Evolutionary conservation across 1,284 basidiomycete genomes (phyloP).

Genomic region (Marasmius tenuissimus): DNA sequence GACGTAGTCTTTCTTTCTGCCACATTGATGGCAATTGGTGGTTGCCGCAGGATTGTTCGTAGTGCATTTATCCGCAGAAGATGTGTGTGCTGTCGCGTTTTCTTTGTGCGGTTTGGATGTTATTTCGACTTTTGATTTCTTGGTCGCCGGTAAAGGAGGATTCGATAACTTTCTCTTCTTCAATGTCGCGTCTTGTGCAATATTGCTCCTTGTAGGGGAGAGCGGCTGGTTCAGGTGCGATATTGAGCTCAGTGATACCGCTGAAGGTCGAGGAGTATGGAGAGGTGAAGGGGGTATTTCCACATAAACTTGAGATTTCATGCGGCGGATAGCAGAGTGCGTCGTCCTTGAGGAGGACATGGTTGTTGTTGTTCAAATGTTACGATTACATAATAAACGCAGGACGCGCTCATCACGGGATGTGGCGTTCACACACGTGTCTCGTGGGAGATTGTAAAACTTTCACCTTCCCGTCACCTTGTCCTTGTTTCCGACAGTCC

Average conservation of each 20-base stretch:
- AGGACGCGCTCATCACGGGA: constrained; percentile 6
- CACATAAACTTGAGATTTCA: constrained; percentile 53
- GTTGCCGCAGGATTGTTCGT: not conserved
- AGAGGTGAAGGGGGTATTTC: constrained; percentile 54
- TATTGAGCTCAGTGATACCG: constrained; percentile 18
- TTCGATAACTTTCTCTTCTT: constrained; percentile 12
- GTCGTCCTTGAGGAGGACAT: constrained; percentile 24
- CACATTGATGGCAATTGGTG: constrained; percentile 69
- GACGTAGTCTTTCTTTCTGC: constrained; percentile 51
- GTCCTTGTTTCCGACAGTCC: not conserved
- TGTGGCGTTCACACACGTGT: constrained; percentile 16
- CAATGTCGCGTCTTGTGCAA: constrained; percentile 33
- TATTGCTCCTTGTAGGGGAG: constrained; percentile 21
- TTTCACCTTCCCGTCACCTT: constrained; percentile 1
- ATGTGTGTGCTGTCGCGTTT: not conserved
- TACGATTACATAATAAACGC: not conserved
- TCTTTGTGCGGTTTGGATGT: not conserved
- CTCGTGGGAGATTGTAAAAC: constrained; percentile 3
- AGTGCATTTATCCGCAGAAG: not conserved
- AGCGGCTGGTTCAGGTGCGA: constrained; percentile 6
- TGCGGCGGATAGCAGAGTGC: constrained; percentile 20
- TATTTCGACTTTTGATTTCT: constrained; percentile 6
- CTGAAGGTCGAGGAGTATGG: constrained; percentile 27
- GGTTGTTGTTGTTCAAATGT: constrained; percentile 11
- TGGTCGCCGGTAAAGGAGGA: not conserved